Evolutionary conservation across 2,329 filamentous ascomycete species (phyloP), one percentile per base, ranked within the genome.

Genomic region (Periconia digitata): DNA sequence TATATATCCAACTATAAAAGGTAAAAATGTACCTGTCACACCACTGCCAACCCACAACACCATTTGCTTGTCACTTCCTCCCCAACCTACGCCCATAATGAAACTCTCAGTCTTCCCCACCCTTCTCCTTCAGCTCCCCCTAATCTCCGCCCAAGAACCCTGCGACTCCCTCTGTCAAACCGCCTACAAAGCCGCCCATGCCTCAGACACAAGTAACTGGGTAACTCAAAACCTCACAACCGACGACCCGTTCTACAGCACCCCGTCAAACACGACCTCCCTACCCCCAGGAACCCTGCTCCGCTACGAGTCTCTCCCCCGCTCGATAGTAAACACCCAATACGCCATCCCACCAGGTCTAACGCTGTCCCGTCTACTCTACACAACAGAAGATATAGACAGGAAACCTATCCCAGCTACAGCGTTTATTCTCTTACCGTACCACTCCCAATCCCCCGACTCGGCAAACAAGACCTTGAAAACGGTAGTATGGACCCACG

Each of bases 371-470:
- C 46, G 57, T 13, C 56, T 56, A 32, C 49, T 60, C 8, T 59
- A 60, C 40, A 57, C 59, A 55, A 57, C 55, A 3, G 57, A 62
- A 34, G 59, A 59, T 21, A 62, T 59, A 12, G 50, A 60, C 20
- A 43, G 47, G 8, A 55, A 56, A 21, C 52, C 57, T 18, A 60
- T 57, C 15, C 59, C 57, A 15, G 59, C 55, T 3, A 60, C 50
- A 29, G 57, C 45, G 4, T 57, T 62, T 39, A 52, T 59, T 8
- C 43, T 62, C 10, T 52, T 62, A 4, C 55, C 57, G 7, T 62
- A 56, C 43, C 51, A 35, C 32, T 58, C 46, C 20, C 46, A 46
- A 13, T 41, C 53, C n/a, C 43, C 50, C 1, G 40, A 45, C 4
- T 15, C 27, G 27, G 27, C 27, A 10, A 32, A 15, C 10, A 53